A percentile compares a stretch with the other conserved stretches of the same genome.
Evolutionary conservation across 805 yeast genomes (phyloP).

Genomic region (Cyberlindnera maritima): DNA sequence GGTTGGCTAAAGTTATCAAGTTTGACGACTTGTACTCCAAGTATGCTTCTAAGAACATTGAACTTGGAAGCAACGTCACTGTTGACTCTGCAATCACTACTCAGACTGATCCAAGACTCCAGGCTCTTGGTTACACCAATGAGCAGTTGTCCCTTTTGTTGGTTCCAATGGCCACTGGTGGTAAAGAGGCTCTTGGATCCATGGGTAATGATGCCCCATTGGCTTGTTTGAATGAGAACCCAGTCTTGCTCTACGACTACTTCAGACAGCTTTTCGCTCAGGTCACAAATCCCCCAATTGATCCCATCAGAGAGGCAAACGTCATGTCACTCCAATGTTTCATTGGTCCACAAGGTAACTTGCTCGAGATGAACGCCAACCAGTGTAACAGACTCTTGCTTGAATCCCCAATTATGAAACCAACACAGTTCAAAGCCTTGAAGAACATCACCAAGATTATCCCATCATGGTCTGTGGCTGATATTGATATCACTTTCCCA

Average conservation of each 20-base stretch:
- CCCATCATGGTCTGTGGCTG: slow-evolving; percentile 82
- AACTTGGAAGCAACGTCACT: slow-evolving; percentile 22
- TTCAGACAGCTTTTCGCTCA: slow-evolving; percentile 96
- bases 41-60: slow-evolving; percentile 33
- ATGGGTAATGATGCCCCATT: slow-evolving; percentile 98
- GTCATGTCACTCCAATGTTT: slow-evolving; percentile 97
- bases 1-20: slow-evolving; percentile 86
- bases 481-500: slow-evolving; percentile 85
- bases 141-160: slow-evolving; percentile 83
- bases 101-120: slow-evolving; percentile 78
- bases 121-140: slow-evolving; percentile 90
- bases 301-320: slow-evolving; percentile 93
- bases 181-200: slow-evolving; percentile 94
- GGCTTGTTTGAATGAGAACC: slow-evolving; percentile 93
- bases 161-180: slow-evolving; percentile 91
- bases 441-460: slow-evolving; percentile 67
- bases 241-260: slow-evolving; percentile 86
- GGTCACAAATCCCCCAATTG: slow-evolving; percentile 98
- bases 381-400: slow-evolving; percentile 89
- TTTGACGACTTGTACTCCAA: slow-evolving; percentile 72
- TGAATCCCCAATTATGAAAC: slow-evolving; percentile 77
- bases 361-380: slow-evolving; percentile 85
- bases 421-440: slow-evolving; percentile 73
- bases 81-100: slow-evolving; percentile 34
- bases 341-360: slow-evolving; percentile 97